phyloP scores from a whole-genome alignment of 441 rosid species.

The Pelargonium myrrhifolium region DNA sequence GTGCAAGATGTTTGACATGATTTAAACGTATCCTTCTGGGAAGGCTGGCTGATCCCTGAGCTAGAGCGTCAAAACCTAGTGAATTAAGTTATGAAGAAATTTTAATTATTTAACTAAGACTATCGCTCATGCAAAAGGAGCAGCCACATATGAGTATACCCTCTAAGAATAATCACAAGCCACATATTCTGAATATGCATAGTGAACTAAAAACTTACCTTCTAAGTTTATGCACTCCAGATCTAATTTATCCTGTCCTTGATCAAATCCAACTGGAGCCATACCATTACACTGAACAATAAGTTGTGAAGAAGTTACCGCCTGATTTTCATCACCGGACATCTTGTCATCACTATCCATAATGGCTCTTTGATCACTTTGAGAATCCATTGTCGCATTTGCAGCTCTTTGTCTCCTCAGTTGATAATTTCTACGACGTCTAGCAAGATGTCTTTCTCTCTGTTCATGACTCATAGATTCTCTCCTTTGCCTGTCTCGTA shows the following conservation, averaged over 20 bases:
- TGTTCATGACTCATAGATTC: slow-evolving; percentile 82
- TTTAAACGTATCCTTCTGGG: slow-evolving; percentile 52
- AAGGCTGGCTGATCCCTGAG: slow-evolving; percentile 37
- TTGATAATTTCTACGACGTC: slow-evolving; percentile 83
- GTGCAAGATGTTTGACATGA: slow-evolving; percentile 70
- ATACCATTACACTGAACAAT: slow-evolving; percentile 16
- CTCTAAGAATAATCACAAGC: background rate
- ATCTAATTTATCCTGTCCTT: slow-evolving; percentile 22
- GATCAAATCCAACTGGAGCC: slow-evolving; percentile 20
- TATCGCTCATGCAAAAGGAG: background rate
- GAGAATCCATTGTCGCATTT: slow-evolving; percentile 34
- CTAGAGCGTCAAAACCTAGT: slow-evolving; percentile 53
- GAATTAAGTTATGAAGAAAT: slow-evolving; percentile 11
- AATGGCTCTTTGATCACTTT: slow-evolving; percentile 20
- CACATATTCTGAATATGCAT: background rate
- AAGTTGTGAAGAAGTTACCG: slow-evolving; percentile 24
- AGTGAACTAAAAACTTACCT: slow-evolving; percentile 24
- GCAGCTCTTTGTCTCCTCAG: slow-evolving; percentile 64
- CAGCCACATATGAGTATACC: background rate
- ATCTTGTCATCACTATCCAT: slow-evolving; percentile 18
- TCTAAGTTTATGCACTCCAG: slow-evolving; percentile 24
- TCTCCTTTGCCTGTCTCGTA: slow-evolving; percentile 74
- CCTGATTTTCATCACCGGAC: slow-evolving; percentile 18
- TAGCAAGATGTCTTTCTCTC: slow-evolving; percentile 79
- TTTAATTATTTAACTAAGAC: background rate